phyloP scores from a whole-genome alignment of 495 filamentous ascomycete species.

The Penicillium soppii region DNA sequence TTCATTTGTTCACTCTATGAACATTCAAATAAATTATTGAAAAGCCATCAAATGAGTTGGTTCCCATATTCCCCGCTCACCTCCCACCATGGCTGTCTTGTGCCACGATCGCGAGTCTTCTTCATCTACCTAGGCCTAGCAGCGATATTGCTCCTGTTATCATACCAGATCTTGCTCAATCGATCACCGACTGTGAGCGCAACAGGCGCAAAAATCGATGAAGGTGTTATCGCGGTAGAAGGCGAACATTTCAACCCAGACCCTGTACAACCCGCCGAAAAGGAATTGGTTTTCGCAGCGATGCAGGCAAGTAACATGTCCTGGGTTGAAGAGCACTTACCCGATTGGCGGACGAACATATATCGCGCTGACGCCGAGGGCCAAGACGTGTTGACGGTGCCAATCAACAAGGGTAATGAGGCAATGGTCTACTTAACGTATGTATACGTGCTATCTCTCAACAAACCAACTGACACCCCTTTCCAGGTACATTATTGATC shows the following conservation, averaged over 20 bases:
- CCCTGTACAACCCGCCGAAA: constrained; percentile 1
- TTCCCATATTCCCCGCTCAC: not conserved
- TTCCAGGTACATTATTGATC: constrained; percentile 41
- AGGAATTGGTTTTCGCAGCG: constrained; percentile 29
- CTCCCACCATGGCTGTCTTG: not conserved
- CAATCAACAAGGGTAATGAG: constrained; percentile 60
- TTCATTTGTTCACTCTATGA: no score
- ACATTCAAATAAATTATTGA: no score
- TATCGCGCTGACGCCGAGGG: constrained; percentile 50
- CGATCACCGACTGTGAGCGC: constrained; percentile 3
- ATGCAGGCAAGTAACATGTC: constrained; percentile 24
- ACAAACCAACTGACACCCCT: not conserved
- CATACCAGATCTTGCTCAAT: constrained; percentile 24
- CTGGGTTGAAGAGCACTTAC: constrained; percentile 30
- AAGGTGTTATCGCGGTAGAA: not conserved
- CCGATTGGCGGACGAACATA: constrained; percentile 41
- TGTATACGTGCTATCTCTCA: constrained; percentile 4
- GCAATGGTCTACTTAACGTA: constrained; percentile 62
- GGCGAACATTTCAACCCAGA: not conserved
- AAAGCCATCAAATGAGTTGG: constrained; percentile 10
- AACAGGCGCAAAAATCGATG: not conserved
- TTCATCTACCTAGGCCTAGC: constrained; percentile 17
- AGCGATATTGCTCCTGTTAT: constrained; percentile 15
- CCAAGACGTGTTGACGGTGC: constrained; percentile 39
- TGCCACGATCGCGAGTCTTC: constrained; percentile 12